phyloP scores from a whole-genome alignment of 2,329 filamentous ascomycete species.

The Daldinia sp. region DNA sequence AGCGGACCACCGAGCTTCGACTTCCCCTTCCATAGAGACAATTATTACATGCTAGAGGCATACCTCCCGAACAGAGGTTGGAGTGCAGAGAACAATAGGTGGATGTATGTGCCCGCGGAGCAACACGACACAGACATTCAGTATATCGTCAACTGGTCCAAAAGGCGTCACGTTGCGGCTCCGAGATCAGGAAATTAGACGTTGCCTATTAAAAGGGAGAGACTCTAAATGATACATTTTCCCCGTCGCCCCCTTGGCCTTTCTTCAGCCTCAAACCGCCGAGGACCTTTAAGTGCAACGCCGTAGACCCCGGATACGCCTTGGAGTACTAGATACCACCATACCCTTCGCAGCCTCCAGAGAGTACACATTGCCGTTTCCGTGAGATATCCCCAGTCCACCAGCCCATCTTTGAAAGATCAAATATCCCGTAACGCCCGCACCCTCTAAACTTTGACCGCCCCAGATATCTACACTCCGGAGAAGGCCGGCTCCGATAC shows the following conservation, averaged over 20 bases:
- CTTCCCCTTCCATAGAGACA: slow-evolving; percentile 63
- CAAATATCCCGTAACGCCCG: not conserved
- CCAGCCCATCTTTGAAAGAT: not conserved
- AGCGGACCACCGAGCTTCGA: slow-evolving; percentile 60
- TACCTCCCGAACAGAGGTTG: slow-evolving; percentile 66
- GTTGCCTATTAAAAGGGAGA: not conserved
- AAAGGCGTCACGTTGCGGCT: slow-evolving; percentile 15
- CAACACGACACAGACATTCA: slow-evolving; percentile 52
- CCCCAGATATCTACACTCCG: not conserved
- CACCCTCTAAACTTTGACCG: not conserved
- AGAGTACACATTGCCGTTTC: not conserved
- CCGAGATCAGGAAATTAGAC: not conserved
- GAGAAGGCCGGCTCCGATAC: not conserved
- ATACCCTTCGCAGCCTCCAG: not conserved
- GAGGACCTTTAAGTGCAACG: not conserved
- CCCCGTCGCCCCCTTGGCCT: not conserved
- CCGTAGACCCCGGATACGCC: not conserved
- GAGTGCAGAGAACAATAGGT: slow-evolving; percentile 54
- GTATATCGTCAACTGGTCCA: slow-evolving; percentile 43
- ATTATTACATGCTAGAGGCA: slow-evolving; percentile 66
- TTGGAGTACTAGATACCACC: not conserved
- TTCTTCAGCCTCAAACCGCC: not conserved
- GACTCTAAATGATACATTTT: not conserved
- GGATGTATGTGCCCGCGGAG: slow-evolving; percentile 57
- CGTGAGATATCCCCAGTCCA: not conserved